Conservation (phyloP, 495 filamentous ascomycete species). For the Lasiosphaeria miniovina region DNA sequence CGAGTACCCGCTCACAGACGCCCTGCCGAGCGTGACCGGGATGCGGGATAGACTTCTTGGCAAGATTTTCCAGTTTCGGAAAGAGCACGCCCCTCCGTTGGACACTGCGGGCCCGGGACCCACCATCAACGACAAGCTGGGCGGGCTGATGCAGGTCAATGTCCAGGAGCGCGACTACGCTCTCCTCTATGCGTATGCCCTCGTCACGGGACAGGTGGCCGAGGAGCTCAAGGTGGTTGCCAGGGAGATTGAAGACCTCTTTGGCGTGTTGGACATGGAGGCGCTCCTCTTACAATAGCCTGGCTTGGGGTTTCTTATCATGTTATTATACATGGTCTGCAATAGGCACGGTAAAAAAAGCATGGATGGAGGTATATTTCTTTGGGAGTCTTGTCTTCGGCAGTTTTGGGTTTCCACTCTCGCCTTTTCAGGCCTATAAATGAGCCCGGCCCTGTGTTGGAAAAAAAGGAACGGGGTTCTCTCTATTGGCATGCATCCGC, state of each 20-base stretch:
- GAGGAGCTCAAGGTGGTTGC: conserved; percentile 68
- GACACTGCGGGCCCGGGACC: conserved; percentile 22
- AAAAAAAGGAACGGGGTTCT: too few species aligned
- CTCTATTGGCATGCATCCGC: too few species aligned
- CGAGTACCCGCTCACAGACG: conserved; percentile 87
- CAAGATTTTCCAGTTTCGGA: conserved; percentile 81
- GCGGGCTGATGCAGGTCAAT: conserved; percentile 24
- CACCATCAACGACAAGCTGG: conserved; percentile 5
- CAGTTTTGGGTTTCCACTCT: background rate
- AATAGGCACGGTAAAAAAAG: background rate
- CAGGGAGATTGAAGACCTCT: conserved; percentile 65
- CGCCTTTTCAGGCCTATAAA: background rate
- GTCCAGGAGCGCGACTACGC: conserved; percentile 52
- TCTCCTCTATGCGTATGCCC: conserved; percentile 54
- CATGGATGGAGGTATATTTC: background rate
- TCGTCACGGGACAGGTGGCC: conserved; percentile 65
- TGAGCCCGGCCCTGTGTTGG: too few species aligned
- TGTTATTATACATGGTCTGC: background rate
- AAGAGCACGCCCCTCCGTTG: conserved; percentile 48
- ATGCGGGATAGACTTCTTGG: conserved; percentile 81
- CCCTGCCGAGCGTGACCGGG: conserved; percentile 76
- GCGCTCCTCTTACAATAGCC: conserved; percentile 60
- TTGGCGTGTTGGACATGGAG: conserved; percentile 75
- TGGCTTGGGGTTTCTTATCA: background rate
- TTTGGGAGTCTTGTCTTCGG: conserved; percentile 1